These are phyloP conservation scores for Quercus tomentella DNA, from an alignment of 331 rosid species.

Conservation along the genomic window DNA sequence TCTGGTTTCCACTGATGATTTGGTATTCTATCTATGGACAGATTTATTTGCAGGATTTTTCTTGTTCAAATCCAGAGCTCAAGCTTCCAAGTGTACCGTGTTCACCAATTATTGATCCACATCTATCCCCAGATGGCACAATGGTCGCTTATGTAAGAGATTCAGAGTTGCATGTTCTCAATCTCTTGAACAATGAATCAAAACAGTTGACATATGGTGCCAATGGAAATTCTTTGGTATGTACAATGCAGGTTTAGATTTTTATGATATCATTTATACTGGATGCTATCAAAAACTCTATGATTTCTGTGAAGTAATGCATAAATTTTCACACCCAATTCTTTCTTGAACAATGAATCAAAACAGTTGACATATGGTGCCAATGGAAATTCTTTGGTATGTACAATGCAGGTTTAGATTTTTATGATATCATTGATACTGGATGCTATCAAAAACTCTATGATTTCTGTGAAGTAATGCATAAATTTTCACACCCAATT, in stretches of 20 bases:
- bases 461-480: neutral
- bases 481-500: neutral
- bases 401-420: slow-evolving; percentile 16
- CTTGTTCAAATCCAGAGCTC: slow-evolving; percentile 59
- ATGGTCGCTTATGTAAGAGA: slow-evolving; percentile 75
- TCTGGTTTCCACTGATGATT: slow-evolving; percentile 18
- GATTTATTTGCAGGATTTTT: slow-evolving; percentile 80
- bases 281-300: neutral
- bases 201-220: slow-evolving; percentile 82
- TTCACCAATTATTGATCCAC: slow-evolving; percentile 89
- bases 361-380: slow-evolving; percentile 82
- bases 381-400: slow-evolving; percentile 57
- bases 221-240: slow-evolving; percentile 57
- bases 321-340: too few relatives aligned
- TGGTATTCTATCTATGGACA: slow-evolving; percentile 32
- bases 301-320: neutral
- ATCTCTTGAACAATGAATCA: slow-evolving; percentile 50
- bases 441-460: neutral
- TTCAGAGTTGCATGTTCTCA: slow-evolving; percentile 72
- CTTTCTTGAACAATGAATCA: slow-evolving; percentile 51
- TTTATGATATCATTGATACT: slow-evolving; percentile 1
- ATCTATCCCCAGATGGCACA: slow-evolving; percentile 83
- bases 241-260: slow-evolving; percentile 16
- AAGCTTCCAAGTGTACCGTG: slow-evolving; percentile 57
- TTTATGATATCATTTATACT: slow-evolving; percentile 1